Conservation (phyloP, 169 alveolate species). For the Plasmodium inui region DNA sequence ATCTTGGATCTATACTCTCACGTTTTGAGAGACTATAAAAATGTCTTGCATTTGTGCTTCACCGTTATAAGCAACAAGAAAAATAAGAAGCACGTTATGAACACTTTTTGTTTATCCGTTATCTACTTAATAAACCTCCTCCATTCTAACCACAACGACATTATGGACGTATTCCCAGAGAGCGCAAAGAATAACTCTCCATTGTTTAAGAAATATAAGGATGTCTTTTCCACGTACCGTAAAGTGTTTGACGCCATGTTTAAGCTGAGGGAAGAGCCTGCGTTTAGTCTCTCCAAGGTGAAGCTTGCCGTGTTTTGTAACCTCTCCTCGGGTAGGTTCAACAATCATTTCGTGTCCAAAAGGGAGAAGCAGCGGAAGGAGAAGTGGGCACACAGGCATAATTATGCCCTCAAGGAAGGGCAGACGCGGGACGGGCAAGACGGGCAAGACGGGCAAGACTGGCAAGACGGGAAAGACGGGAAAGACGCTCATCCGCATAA, state of each 20-base stretch:
- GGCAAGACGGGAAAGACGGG: no score
- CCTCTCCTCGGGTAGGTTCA: not conserved
- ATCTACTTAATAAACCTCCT: slow-evolving; percentile 22
- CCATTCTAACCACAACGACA: slow-evolving; percentile 22
- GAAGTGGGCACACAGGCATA: not conserved
- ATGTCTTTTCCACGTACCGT: slow-evolving; percentile 6
- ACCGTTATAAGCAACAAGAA: not conserved
- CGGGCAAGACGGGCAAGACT: no score
- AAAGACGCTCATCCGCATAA: not conserved
- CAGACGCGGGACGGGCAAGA: not conserved
- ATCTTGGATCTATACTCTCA: slow-evolving; percentile 22
- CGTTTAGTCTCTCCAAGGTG: not conserved
- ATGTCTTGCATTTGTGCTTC: slow-evolving; percentile 4
- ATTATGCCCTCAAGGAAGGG: not conserved
- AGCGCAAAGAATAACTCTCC: not conserved
- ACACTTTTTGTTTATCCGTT: slow-evolving; percentile 15
- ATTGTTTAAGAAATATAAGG: slow-evolving; percentile 7
- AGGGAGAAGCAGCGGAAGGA: not conserved
- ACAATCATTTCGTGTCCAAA: not conserved
- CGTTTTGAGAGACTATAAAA: slow-evolving; percentile 25
- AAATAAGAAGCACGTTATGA: not conserved
- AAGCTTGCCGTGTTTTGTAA: not conserved
- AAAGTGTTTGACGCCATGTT: not conserved
- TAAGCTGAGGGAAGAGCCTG: not conserved
- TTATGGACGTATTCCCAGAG: not conserved